These are phyloP conservation scores for Neonectria neomacrospora DNA, from an alignment of 2,329 filamentous ascomycete species.

Conservation along the genomic window DNA sequence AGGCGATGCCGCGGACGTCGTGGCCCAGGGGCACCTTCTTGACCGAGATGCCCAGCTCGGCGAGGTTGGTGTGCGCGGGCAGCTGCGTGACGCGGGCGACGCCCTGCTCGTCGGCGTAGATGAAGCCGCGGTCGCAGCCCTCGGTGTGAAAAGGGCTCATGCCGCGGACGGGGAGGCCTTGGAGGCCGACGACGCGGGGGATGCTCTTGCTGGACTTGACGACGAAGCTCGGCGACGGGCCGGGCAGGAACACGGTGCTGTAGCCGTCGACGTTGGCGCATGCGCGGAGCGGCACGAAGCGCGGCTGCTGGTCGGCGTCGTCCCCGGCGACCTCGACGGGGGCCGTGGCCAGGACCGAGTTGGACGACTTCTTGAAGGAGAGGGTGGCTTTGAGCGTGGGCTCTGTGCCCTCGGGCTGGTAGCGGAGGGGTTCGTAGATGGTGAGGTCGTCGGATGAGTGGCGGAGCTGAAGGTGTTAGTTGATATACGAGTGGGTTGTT, in stretches of 20 bases:
- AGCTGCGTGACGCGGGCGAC: slow-evolving; percentile 79
- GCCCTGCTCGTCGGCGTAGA: slow-evolving; percentile 80
- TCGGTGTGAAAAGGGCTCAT: slow-evolving; percentile 82
- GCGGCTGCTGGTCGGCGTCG: slow-evolving; percentile 58
- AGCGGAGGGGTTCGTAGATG: slow-evolving; percentile 84
- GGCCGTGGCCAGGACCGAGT: slow-evolving; percentile 72
- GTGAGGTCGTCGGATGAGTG: slow-evolving; percentile 84
- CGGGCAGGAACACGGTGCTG: slow-evolving; percentile 84
- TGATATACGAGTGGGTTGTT: not conserved
- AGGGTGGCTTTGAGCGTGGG: slow-evolving; percentile 65
- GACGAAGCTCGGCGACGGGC: slow-evolving; percentile 82
- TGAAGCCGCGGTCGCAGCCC: slow-evolving; percentile 83
- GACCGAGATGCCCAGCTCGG: slow-evolving; percentile 80
- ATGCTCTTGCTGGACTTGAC: slow-evolving; percentile 82
- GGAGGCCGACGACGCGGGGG: slow-evolving; percentile 79
- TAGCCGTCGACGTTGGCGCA: slow-evolving; percentile 79
- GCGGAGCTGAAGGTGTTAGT: slow-evolving; percentile 67
- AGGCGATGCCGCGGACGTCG: slow-evolving; percentile 78
- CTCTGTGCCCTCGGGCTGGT: slow-evolving; percentile 52
- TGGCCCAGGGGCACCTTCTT: slow-evolving; percentile 76
- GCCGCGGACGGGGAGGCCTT: slow-evolving; percentile 74
- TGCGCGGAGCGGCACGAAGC: slow-evolving; percentile 65
- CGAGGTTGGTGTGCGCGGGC: slow-evolving; percentile 72
- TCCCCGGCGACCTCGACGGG: slow-evolving; percentile 61
- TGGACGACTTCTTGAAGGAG: slow-evolving; percentile 80